A percentile compares a stretch with the other conserved stretches of the same genome.
Evolutionary conservation across 1,139 yeast genomes (phyloP).

Genomic region (Yarrowia galli): DNA sequence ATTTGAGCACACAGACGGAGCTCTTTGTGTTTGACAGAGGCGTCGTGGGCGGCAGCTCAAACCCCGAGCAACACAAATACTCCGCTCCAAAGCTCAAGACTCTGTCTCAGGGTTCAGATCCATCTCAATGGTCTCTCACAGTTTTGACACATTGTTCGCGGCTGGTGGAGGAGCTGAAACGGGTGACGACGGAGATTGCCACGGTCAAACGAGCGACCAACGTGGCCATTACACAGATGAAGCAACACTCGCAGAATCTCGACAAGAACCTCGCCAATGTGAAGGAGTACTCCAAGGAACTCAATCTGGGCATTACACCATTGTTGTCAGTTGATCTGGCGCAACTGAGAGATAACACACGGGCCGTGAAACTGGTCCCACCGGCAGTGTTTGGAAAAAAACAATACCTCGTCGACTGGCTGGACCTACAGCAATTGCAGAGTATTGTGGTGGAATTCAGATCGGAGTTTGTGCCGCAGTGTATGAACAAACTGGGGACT

Average conservation of each 20-base stretch:
- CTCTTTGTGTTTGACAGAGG: slow-evolving; percentile 26
- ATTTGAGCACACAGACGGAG: slow-evolving; percentile 1
- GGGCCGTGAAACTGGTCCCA: neutral
- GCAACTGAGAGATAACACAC: slow-evolving; percentile 2
- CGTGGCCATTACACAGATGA: slow-evolving; percentile 47
- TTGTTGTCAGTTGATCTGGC: slow-evolving; percentile 6
- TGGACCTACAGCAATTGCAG: slow-evolving; percentile 8
- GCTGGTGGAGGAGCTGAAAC: slow-evolving; percentile 39
- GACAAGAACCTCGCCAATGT: slow-evolving; percentile 46
- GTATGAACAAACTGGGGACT: neutral
- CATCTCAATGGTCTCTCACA: slow-evolving; percentile 17
- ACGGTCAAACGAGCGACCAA: slow-evolving; percentile 47
- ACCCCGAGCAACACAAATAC: neutral
- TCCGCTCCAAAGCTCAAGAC: neutral
- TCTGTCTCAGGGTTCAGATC: neutral
- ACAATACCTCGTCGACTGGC: slow-evolving; percentile 20
- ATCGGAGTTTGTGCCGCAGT: neutral
- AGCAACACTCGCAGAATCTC: slow-evolving; percentile 46
- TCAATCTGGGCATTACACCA: neutral
- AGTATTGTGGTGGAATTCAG: neutral
- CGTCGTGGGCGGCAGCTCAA: neutral
- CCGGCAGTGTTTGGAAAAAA: slow-evolving; percentile 20
- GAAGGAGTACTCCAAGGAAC: slow-evolving; percentile 37
- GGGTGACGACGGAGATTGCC: slow-evolving; percentile 42
- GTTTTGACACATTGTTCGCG: slow-evolving; percentile 1